Evolutionary conservation across 495 filamentous ascomycete species (phyloP), one percentile per base, ranked within the genome.

Genomic region (Glutinoglossum americanum): DNA sequence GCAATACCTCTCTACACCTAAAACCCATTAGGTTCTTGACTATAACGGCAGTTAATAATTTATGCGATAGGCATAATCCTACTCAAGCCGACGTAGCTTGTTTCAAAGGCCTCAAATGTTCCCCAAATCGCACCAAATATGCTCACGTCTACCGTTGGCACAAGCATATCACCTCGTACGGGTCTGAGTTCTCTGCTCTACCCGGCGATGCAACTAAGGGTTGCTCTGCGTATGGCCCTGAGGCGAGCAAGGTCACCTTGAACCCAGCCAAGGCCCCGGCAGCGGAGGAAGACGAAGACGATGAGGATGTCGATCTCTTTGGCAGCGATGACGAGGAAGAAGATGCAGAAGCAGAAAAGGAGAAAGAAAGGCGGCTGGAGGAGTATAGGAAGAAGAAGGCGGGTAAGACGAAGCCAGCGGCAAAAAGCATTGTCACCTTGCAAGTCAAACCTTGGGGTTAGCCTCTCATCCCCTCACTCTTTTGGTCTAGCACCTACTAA

Each of bases 381-480:
- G 93, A 88, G 67, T 98, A 98, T 80, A 82, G 81, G 72, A 85
- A 85, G 74, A 98, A 98, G 82, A 97, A 98, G 84, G 89, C 82
- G 66, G 76, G 73, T 67, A 94, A 94, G 78, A 71, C 77, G 63
- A 96, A 96, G 85, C 75, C 80, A 63, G 82, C 80, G 57, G 92
- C 92, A 64, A 98, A 98, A 81, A 94, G 89, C 41, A 72, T 96
- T 55, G 90, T 97, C 64, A 97, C 87, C 48, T 62, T 98, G 60
- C 90, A 96, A 64, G 87, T 98, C 59, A 98, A 98, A 80, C 93
- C 92, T 60, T 98, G 92, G 92, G 92, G 93, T 94, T 83, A 64
- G 83, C 30, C 9, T 33, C n/a, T 19, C 58, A 7, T n/a, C n/a
- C 45, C 11, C 51, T 45, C 53, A 59, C 61, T 45, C 19, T 25